A percentile compares a stretch with the other conserved stretches of the same genome.
These are phyloP conservation scores for Phyllosticta citrichinensis DNA, from an alignment of 2,329 filamentous ascomycete genomes.

Conservation along the genomic window DNA sequence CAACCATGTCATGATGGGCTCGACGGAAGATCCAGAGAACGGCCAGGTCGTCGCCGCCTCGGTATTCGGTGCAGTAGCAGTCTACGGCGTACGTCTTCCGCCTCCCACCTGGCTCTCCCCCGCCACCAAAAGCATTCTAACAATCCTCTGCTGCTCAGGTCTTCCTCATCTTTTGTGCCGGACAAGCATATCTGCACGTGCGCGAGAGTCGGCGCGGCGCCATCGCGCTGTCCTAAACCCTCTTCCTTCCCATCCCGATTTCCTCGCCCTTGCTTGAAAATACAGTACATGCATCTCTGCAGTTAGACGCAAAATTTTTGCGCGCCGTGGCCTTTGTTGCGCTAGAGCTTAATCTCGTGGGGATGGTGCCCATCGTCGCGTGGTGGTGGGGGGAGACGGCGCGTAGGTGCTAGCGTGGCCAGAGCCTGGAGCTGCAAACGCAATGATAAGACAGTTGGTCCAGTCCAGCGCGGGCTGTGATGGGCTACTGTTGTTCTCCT, in stretches of 20 bases:
- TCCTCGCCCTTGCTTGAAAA: not conserved
- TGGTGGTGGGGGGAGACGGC: too few species aligned
- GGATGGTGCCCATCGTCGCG: not conserved
- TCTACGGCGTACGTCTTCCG: conserved; percentile 66
- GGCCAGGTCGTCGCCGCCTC: conserved; percentile 70
- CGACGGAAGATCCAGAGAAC: conserved; percentile 57
- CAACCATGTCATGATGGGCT: conserved; percentile 77
- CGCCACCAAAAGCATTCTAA: not conserved
- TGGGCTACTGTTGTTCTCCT: not conserved
- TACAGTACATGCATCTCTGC: not conserved
- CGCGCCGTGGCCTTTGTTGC: not conserved
- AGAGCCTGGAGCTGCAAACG: too few species aligned
- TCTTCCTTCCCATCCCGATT: not conserved
- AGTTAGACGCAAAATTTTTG: not conserved
- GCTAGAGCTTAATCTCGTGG: not conserved
- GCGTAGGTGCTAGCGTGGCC: too few species aligned
- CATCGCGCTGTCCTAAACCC: conserved; percentile 56
- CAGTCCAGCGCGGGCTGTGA: not conserved
- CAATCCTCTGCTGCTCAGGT: conserved; percentile 42
- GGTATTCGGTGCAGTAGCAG: conserved; percentile 76
- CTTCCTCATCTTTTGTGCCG: conserved; percentile 85
- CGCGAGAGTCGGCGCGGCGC: conserved; percentile 74
- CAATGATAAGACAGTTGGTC: too few species aligned
- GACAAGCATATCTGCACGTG: conserved; percentile 78
- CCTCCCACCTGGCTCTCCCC: not conserved